Evolutionary conservation across 768 basidiomycete species (phyloP).

Genomic region (Mrakia frigida): DNA sequence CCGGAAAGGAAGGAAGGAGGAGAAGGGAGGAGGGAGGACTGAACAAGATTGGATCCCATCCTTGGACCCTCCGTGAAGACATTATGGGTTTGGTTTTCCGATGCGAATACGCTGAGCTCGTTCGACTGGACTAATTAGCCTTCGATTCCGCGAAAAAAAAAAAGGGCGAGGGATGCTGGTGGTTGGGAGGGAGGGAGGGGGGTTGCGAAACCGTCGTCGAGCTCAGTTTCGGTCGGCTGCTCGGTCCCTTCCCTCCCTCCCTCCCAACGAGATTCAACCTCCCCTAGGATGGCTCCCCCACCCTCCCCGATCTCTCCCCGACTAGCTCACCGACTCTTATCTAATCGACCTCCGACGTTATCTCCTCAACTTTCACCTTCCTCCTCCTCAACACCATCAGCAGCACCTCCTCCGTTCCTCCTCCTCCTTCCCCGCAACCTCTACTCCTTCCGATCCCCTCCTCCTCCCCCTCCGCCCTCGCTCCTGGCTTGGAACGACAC

Average conservation of each 20-base stretch:
- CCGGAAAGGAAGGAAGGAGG: conserved; percentile 7
- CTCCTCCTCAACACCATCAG: neutral
- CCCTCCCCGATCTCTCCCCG: neutral
- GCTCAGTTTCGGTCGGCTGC: neutral
- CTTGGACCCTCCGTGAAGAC: conserved; percentile 42
- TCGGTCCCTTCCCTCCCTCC: neutral
- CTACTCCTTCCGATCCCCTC: neutral
- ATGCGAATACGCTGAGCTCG: neutral
- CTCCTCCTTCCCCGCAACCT: neutral
- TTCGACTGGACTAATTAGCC: no score
- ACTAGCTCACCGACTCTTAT: neutral
- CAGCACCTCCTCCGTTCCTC: neutral
- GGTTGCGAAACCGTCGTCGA: neutral
- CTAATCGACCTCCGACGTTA: neutral
- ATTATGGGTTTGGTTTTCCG: no score
- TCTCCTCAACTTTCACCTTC: neutral
- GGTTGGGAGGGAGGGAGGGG: neutral
- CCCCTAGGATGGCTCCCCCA: neutral
- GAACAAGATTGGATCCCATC: conserved; percentile 79
- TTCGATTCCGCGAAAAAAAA: neutral
- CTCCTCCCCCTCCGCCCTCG: neutral
- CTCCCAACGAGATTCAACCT: neutral
- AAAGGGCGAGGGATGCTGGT: neutral
- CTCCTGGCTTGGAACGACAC: neutral
- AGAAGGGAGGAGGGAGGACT: neutral